Percentiles rank a stretch among this genome's conserved stretches.
Conservation (phyloP, 768 basidiomycete species). For the Suillus ampliporus region DNA sequence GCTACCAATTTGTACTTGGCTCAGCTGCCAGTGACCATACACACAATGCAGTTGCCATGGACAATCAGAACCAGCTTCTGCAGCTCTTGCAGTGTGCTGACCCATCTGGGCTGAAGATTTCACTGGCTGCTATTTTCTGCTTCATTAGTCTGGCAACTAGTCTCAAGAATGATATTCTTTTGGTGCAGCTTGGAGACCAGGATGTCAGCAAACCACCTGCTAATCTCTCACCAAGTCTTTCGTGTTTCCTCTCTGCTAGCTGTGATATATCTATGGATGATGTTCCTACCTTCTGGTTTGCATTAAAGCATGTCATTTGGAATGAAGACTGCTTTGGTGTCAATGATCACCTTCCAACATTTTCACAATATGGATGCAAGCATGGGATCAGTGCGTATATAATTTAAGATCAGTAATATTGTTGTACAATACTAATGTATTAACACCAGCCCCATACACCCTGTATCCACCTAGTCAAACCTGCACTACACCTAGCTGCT, state of each 20-base stretch:
- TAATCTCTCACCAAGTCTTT: neutral
- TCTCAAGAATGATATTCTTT: constrained; percentile 1
- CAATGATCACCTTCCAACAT: neutral
- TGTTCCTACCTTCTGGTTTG: neutral
- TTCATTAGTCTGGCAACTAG: constrained; percentile 3
- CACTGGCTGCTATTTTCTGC: neutral
- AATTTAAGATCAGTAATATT: neutral
- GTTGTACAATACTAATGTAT: neutral
- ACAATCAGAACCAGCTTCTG: too few relatives aligned
- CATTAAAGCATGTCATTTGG: constrained; percentile 4
- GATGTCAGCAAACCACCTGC: neutral
- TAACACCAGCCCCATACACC: neutral
- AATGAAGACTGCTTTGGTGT: neutral
- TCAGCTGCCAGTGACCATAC: too few relatives aligned
- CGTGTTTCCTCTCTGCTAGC: constrained; percentile 1
- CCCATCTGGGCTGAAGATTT: too few relatives aligned
- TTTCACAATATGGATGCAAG: neutral
- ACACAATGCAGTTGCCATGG: too few relatives aligned
- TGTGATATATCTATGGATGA: neutral
- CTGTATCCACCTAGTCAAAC: constrained; percentile 2
- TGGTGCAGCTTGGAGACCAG: neutral
- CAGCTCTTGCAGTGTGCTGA: too few relatives aligned
- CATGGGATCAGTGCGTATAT: neutral
- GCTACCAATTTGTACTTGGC: too few relatives aligned
- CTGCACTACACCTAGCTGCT: neutral